These are phyloP conservation scores for Nothophytophthora sp. DNA, from an alignment of 352 stramenopile genomes.

Conservation along the genomic window DNA sequence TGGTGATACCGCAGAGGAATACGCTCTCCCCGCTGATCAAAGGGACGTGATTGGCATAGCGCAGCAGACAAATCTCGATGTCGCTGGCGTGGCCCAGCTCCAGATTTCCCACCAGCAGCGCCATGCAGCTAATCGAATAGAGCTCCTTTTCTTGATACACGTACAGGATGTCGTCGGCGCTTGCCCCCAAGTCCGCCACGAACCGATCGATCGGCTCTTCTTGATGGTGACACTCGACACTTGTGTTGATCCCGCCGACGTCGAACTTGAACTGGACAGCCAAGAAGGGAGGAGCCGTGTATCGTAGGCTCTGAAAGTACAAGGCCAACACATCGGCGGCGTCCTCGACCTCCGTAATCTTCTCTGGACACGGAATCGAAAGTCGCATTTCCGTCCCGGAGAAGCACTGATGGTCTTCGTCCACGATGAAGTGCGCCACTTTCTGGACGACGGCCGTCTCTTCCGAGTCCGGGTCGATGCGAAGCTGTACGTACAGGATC, in stretches of 20 bases:
- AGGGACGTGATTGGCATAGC: constrained; percentile 76
- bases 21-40: constrained; percentile 65
- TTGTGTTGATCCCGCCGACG: constrained; percentile 32
- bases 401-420: constrained; percentile 64
- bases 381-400: constrained; percentile 82
- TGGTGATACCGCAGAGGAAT: constrained; percentile 52
- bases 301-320: constrained; percentile 77
- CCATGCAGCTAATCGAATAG: constrained; percentile 51
- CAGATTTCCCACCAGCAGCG: constrained; percentile 31
- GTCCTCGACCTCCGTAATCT: constrained; percentile 35
- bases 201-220: constrained; percentile 68
- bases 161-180: constrained; percentile 46
- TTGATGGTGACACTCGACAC: constrained; percentile 37
- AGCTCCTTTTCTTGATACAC: constrained; percentile 28
- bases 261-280: constrained; percentile 64
- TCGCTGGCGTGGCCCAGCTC: constrained; percentile 7
- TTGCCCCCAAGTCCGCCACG: constrained; percentile 38
- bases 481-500: constrained; percentile 68
- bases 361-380: constrained; percentile 45
- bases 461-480: constrained; percentile 64
- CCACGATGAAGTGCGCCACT: constrained; percentile 56
- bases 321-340: constrained; percentile 48
- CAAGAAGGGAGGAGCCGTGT: constrained; percentile 52
- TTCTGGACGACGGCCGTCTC: constrained; percentile 63
- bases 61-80: constrained; percentile 66